phyloP scores from a whole-genome alignment of 352 stramenopile genomes.

The Phytophthora nicotianae region DNA sequence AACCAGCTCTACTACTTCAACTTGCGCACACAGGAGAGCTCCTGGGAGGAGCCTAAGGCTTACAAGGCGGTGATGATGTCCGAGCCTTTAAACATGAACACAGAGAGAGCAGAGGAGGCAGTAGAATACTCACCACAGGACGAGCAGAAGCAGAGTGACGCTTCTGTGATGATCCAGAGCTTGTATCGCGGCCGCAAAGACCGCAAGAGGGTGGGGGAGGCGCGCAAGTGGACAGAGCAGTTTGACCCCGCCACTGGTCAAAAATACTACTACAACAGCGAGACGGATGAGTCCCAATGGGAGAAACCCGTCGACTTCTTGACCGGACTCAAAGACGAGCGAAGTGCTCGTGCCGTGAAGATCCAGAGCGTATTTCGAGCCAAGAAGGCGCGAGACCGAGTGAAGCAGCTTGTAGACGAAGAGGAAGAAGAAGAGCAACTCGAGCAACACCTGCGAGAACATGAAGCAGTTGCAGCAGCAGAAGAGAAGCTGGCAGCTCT shows the following conservation, averaged over 20 bases:
- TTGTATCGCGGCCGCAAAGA: conserved; percentile 35
- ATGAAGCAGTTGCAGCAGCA: conserved; percentile 11
- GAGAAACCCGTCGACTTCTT: conserved; percentile 47
- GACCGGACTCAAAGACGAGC: conserved; percentile 32
- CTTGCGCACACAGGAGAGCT: conserved; percentile 34
- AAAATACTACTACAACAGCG: conserved; percentile 61
- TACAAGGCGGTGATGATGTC: conserved; percentile 35
- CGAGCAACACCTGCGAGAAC: conserved; percentile 16
- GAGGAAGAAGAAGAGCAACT: conserved; percentile 32
- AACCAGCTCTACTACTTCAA: conserved; percentile 45
- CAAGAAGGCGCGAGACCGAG: conserved; percentile 44
- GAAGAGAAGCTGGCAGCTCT: conserved; percentile 3
- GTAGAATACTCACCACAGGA: neutral
- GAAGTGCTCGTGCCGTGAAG: conserved; percentile 43
- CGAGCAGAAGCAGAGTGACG: conserved; percentile 3
- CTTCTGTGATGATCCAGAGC: conserved; percentile 38
- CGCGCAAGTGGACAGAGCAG: conserved; percentile 51
- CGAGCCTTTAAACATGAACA: conserved; percentile 18
- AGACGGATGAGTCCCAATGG: conserved; percentile 47
- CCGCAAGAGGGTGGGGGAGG: conserved; percentile 29
- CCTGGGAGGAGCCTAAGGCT: conserved; percentile 32
- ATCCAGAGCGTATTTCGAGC: conserved; percentile 64
- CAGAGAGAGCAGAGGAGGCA: conserved; percentile 4
- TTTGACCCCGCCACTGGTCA: conserved; percentile 43
- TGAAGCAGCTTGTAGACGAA: conserved; percentile 36